Evolutionary conservation across 2,329 filamentous ascomycete species (phyloP), one percentile per base, ranked within the genome.

Genomic region (Neoascochyta sp.): DNA sequence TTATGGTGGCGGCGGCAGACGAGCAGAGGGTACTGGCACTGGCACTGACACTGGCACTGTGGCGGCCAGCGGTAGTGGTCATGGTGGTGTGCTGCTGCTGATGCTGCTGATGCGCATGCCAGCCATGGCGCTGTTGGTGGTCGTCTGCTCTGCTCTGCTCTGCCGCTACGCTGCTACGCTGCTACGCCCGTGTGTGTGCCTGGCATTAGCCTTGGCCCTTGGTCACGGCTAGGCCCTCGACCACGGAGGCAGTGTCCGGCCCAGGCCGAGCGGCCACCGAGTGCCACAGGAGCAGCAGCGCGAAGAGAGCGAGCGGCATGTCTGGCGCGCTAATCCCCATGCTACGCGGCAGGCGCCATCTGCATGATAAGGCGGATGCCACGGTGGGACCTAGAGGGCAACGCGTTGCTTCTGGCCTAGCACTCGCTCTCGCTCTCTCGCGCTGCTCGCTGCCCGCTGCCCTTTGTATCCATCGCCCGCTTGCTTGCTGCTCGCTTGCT

Each of bases 311-410:
- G 30, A 29, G 39, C 44, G 41, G 41, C 41, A 45, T 34, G 32
- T 34, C 34, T 29, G 19, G 24, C 15, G 38, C 43, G 35, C 45
- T 50, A 50, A 32, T 20, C 46, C 29, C 31, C 24, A 39, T 35
- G 31, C 19, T n/a, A n/a, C n/a, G n/a, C n/a, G n/a, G 10, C 9
- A 14, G 20, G 24, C 25, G 30, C 13, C 34, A 16, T 27, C 32
- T 36, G 41, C 41, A 27, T 27, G 48, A 52, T 52, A 52, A 50
- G 45, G 41, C 41, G 35, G 41, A 40, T 38, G 43, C 36, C 40
- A 28, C 41, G 39, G 36, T 35, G 35, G 34, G 39, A 32, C 43
- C 36, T 22, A 32, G 24, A 27, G 36, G 35, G 36, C 37, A 40
- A 35, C 32, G 38, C 35, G 28, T 41, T 43, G 35, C 30, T 42